These are phyloP conservation scores for Zasmidium citrigriseum DNA, from an alignment of 2,329 filamentous ascomycete genomes.

Conservation along the genomic window DNA sequence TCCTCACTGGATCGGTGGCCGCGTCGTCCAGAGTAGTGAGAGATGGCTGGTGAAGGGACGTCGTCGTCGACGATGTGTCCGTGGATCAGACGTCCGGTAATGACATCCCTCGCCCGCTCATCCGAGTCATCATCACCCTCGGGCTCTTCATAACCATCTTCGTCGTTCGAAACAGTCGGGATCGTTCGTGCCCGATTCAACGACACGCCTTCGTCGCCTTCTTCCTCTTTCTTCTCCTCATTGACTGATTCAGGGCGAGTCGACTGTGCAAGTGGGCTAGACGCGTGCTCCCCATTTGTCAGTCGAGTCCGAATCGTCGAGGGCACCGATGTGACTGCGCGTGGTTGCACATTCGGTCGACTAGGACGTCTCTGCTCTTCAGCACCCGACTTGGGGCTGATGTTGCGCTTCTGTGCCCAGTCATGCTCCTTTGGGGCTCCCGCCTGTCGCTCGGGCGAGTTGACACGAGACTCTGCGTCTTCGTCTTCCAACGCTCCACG, in stretches of 20 bases:
- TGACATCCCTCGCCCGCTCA: conserved; percentile 78
- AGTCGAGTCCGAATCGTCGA: conserved; percentile 24
- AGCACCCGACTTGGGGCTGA: conserved; percentile 16
- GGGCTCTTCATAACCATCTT: conserved; percentile 37
- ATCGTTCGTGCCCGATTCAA: conserved; percentile 28
- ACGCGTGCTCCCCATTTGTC: conserved; percentile 27
- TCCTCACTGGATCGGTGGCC: conserved; percentile 50
- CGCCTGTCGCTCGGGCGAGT: conserved; percentile 12
- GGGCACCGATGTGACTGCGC: conserved; percentile 22
- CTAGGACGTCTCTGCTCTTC: conserved; percentile 11
- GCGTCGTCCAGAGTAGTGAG: conserved; percentile 56
- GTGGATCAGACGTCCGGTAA: conserved; percentile 85
- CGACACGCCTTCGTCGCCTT: conserved; percentile 2
- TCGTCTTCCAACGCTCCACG: conserved; percentile 15
- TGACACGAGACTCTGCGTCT: conserved; percentile 19
- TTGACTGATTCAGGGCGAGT: conserved; percentile 32
- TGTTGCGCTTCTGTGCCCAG: conserved; percentile 25
- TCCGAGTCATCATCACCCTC: conserved; percentile 38
- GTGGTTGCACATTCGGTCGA: conserved; percentile 11
- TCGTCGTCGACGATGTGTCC: conserved; percentile 88
- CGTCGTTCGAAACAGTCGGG: conserved; percentile 30
- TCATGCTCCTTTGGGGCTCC: conserved; percentile 28
- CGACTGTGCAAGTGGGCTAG: conserved; percentile 35
- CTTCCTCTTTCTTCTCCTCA: conserved; percentile 8
- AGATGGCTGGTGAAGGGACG: conserved; percentile 75